Evolutionary conservation across 2,329 filamentous ascomycete species (phyloP), one percentile per base, ranked within the genome.

Genomic region (Nemania diffusa): DNA sequence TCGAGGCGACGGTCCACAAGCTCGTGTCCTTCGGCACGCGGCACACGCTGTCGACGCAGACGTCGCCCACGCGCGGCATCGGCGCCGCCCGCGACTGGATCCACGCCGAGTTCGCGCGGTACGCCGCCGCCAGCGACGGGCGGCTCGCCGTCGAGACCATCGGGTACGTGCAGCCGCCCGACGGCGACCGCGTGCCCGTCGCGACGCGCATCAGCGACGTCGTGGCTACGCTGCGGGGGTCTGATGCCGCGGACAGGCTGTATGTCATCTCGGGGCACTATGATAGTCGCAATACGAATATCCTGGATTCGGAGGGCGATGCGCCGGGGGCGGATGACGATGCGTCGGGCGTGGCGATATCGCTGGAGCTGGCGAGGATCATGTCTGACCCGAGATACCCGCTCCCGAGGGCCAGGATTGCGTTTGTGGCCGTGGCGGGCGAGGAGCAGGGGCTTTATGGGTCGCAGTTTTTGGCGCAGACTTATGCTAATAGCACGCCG

Each of bases 321-420:
- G 82, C 85, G 1, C 86, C 87, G 0, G 86, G 87, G 1, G 86
- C 86, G 0, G 85, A 88, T 66, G 86, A 88, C 71, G 85, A 89
- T 72, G 86, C 84, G 0, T 85, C 82, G 5, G 85, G 85, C 1
- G 84, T 87, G 13, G 84, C 85, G 1, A 77, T 88, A 24, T 82
- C 84, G 0, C 81, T 88, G 72, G 86, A 89, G 75, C 79, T 88
- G 46, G 85, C 85, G 2, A 80, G 86, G 11, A 78, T 88, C 50
- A 79, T 85, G 65, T 82, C 86, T 0, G 83, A 78, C 51, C 79
- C 78, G 11, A 74, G 80, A 9, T 75, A 74, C 57, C 74, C 74
- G 3, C 57, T 69, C 40, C 85, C 84, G 0, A 79, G 79, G 62
- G 82, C 85, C 0, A 88, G 85, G 1, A 84, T 88, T 68, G 83